Evolutionary conservation across 805 yeast species (phyloP), one percentile per base, ranked within the genome.

Genomic region (Teunomyces atbi): DNA sequence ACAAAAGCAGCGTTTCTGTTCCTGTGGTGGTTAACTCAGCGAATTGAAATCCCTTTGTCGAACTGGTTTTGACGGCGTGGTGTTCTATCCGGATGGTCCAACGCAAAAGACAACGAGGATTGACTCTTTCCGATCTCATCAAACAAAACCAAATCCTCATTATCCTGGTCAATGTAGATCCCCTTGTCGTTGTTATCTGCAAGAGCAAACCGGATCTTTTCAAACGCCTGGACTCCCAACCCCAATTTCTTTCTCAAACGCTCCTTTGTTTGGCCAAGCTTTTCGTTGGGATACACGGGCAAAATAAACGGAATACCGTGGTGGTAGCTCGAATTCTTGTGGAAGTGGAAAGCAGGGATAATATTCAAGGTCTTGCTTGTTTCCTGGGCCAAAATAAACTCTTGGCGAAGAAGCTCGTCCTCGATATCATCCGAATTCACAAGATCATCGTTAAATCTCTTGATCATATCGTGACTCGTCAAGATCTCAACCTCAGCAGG

Each of bases 271-370:
- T 78, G 82, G 2, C 64, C 59, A 39, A 87, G 79, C 38, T 68
- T 65, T 62, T 94, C 99, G 11, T 74, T 80, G 6, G 87, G 83
- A 41, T 79, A 73, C 5, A 87, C 65, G n/a, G 81, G 78, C 60
- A 91, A 88, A 7, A 86, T 68, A 60, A 91, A 91, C 3, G 97
- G 96, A 41, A 85, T 73, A n/a, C 96, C 91, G 63, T 91, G 98
- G 18, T 78, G 71, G 51, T 72, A 73, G 37, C 72, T 76, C 20
- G 84, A 73, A 34, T 83, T 86, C 55, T 85, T 87, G 62, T 83
- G 79, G 66, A 84, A 91, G 60, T 90, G 97, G 53, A 82, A 74
- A 1, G 84, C 95, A 3, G 86, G 78, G 2, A 87, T 76, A 35
- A 86, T 57, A 54, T 72, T 75, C 53, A 57, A 59, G 37, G 41